Conservation (phyloP, 2,329 filamentous ascomycete species). For the Diatrype stigma region DNA sequence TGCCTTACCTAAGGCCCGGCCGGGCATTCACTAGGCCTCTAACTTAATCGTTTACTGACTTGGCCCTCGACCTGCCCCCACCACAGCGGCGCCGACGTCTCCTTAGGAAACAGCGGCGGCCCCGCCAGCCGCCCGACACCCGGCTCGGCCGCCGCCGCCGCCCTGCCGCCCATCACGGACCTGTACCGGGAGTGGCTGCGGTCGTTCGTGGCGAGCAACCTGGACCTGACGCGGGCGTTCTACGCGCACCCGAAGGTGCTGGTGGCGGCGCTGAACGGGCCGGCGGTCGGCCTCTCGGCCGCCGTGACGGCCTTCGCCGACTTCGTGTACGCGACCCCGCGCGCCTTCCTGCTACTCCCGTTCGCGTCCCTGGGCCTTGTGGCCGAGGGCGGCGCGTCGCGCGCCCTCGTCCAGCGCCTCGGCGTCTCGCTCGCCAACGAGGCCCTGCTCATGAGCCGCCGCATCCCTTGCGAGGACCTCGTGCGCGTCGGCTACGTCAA, state of each 20-base stretch:
- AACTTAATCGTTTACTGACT: slow-evolving; percentile 4
- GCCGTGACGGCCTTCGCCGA: slow-evolving; percentile 80
- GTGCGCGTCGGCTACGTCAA: slow-evolving; percentile 79
- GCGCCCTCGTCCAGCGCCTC: slow-evolving; percentile 74
- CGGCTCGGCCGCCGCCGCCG: too few relatives aligned
- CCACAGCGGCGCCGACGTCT: slow-evolving; percentile 73
- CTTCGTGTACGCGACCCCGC: slow-evolving; percentile 83
- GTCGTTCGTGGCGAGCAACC: slow-evolving; percentile 77
- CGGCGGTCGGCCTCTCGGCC: slow-evolving; percentile 82
- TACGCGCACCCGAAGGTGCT: slow-evolving; percentile 93
- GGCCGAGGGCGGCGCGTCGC: slow-evolving; percentile 77
- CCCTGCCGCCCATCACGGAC: slow-evolving; percentile 16
- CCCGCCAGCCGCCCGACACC: too few relatives aligned
- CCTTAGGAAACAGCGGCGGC: slow-evolving; percentile 34
- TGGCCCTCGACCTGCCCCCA: neutral
- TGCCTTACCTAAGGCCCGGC: too few relatives aligned
- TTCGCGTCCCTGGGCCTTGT: slow-evolving; percentile 89
- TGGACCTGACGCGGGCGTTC: slow-evolving; percentile 85
- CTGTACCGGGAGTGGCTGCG: slow-evolving; percentile 56
- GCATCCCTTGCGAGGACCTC: slow-evolving; percentile 69
- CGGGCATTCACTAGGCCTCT: too few relatives aligned
- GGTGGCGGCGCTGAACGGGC: slow-evolving; percentile 85
- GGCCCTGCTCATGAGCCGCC: slow-evolving; percentile 84
- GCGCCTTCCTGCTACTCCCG: slow-evolving; percentile 82
- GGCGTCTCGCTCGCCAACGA: slow-evolving; percentile 84